phyloP scores from a whole-genome alignment of 192 early-diverging fungal genomes.

The Paraglomus brasilianum region DNA sequence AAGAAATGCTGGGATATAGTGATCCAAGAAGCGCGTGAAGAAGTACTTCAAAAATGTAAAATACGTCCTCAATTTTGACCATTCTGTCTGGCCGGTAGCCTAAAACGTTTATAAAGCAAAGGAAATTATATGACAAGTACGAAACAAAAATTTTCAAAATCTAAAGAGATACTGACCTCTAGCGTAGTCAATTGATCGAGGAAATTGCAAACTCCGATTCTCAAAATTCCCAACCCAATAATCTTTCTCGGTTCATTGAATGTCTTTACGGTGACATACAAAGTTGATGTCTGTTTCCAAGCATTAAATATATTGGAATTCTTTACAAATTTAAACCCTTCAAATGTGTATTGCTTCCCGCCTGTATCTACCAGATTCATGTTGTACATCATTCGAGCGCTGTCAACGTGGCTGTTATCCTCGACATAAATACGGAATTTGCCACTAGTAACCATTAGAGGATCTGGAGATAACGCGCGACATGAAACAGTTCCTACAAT shows the following conservation, averaged over 20 bases:
- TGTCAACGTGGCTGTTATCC: slow-evolving; percentile 37
- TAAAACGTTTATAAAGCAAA: neutral
- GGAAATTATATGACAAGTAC: neutral
- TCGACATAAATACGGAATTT: slow-evolving; percentile 40
- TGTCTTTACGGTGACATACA: slow-evolving; percentile 42
- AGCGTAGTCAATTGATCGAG: slow-evolving; percentile 34
- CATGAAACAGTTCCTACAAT: slow-evolving; percentile 46
- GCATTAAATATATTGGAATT: slow-evolving; percentile 35
- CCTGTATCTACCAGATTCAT: slow-evolving; percentile 35
- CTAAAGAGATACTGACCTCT: slow-evolving; percentile 27
- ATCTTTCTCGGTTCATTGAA: slow-evolving; percentile 28
- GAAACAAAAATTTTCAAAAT: neutral
- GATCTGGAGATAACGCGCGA: slow-evolving; percentile 47
- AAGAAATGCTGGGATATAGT: slow-evolving; percentile 36
- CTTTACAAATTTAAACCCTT: slow-evolving; percentile 42
- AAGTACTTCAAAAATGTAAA: slow-evolving; percentile 28
- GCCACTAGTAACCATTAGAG: slow-evolving; percentile 42
- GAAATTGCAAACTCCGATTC: slow-evolving; percentile 25
- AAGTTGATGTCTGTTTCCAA: slow-evolving; percentile 39
- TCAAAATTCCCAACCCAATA: slow-evolving; percentile 30
- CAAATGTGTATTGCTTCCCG: slow-evolving; percentile 41
- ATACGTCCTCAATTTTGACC: slow-evolving; percentile 30
- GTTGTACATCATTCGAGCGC: slow-evolving; percentile 38
- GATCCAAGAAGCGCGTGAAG: slow-evolving; percentile 27
- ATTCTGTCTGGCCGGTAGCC: slow-evolving; percentile 26